Evolutionary conservation across 306 rosid genomes (phyloP), one percentile per base, ranked within the genome.

Genomic region (Hippophae tibetana): DNA sequence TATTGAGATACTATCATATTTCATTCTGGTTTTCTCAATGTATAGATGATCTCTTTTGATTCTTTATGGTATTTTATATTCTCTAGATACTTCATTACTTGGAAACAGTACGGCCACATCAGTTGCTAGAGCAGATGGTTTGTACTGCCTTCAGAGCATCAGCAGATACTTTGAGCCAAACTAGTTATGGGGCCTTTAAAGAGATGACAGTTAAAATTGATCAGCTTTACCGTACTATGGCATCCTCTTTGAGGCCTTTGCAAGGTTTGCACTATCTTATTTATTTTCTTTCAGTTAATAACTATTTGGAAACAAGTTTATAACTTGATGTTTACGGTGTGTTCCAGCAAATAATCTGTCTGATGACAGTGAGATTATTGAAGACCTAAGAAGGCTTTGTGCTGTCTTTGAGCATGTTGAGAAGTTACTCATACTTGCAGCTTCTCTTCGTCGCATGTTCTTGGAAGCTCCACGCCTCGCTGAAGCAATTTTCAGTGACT

Each of bases 91-190:
- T 92, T 67, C 99, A 92, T 78, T 92, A 88, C 79, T 85, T 86
- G 65, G 99, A 88, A 81, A 93, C 99, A 40, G 42, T 84, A 64
- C 72, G 57, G 64, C 95, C 95, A 12, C 76, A 93, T 82, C 82
- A 77, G 76, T 82, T 88, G 77, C 94, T 93, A 23, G 97, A 88
- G 82, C 97, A 93, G 80, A 88, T 84, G 90, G 76, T 88, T 61
- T 82, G 90, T 69, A 75, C 97, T 66, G 76, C 97, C 76, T 92
- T 92, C 79, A 81, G 84, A 74, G 95, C 89, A 42, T 74, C 95
- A 26, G 96, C 85, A 6, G 86, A 80, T 69, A 84, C 89, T 43
- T 75, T 93, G 64, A 77, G 61, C 62, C 84, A 63, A 78, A 88
- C 99, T 62, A 84, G 62, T 75, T 84, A 73, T 65, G 99, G 95